A percentile compares a stretch with the other conserved stretches of the same genome.
Conservation (phyloP, 169 alveolate species). For the Eimeria mitis region DNA sequence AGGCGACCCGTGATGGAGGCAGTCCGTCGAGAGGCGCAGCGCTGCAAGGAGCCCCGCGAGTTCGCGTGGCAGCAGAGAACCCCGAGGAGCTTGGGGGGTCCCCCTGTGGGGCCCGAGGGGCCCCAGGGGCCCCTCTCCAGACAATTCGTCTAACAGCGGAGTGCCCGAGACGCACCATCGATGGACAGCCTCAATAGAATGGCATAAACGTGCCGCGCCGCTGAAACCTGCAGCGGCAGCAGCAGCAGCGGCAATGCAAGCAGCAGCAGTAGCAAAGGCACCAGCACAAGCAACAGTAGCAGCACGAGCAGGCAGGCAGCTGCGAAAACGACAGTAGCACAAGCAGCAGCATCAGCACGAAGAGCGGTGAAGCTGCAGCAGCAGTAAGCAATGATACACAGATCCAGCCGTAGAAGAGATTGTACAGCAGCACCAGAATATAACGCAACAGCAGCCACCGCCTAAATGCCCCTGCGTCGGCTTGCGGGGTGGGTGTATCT, state of each 20-base stretch:
- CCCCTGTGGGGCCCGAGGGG: not conserved
- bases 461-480: not conserved
- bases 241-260: too few relatives aligned
- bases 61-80: constrained; percentile 83
- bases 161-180: constrained; percentile 88
- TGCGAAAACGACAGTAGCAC: not conserved
- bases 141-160: constrained; percentile 82
- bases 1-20: not conserved
- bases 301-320: not conserved
- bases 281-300: not conserved
- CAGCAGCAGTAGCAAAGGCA: too few relatives aligned
- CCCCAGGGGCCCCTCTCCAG: constrained; percentile 42
- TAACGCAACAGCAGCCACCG: not conserved
- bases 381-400: not conserved
- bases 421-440: not conserved
- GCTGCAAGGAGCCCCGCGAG: constrained; percentile 84
- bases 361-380: not conserved
- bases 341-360: not conserved
- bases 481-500: not conserved
- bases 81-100: constrained; percentile 14
- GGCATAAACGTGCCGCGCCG: constrained; percentile 73
- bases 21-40: constrained; percentile 43
- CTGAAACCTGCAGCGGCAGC: constrained; percentile 68
- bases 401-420: not conserved
- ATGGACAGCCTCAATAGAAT: constrained; percentile 43